A percentile compares a stretch with the other conserved stretches of the same genome.
Conservation (phyloP, 371 early-diverging fungal genomes). For the Phascolomyces articulosus region DNA sequence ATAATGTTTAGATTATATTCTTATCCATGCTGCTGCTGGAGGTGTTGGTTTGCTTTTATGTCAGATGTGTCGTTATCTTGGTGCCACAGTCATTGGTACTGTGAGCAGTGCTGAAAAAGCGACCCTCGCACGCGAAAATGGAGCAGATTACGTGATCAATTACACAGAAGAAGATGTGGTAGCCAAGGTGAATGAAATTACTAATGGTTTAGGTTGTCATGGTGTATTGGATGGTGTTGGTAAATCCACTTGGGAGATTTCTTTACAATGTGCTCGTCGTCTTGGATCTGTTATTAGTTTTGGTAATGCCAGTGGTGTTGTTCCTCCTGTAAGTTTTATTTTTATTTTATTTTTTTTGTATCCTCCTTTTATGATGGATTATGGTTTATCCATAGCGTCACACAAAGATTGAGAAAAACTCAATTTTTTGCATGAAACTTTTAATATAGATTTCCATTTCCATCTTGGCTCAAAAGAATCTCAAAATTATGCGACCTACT, state of each 20-base stretch:
- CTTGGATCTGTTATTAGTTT: slow-evolving; percentile 85
- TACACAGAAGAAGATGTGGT: slow-evolving; percentile 71
- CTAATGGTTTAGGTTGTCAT: slow-evolving; percentile 78
- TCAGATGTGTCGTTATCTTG: slow-evolving; percentile 75
- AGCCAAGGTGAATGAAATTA: slow-evolving; percentile 76
- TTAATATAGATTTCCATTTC: slow-evolving; percentile 56
- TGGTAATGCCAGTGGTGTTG: slow-evolving; percentile 91
- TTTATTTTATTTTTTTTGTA: too few species aligned
- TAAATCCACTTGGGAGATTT: slow-evolving; percentile 81
- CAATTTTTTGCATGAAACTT: background rate
- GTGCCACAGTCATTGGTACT: slow-evolving; percentile 93
- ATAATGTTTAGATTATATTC: slow-evolving; percentile 74
- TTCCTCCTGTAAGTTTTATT: slow-evolving; percentile 60
- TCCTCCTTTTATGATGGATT: too few species aligned
- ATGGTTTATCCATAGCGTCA: too few species aligned
- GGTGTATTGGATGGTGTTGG: slow-evolving; percentile 94
- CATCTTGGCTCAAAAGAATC: slow-evolving; percentile 69
- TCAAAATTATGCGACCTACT: slow-evolving; percentile 79
- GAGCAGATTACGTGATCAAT: slow-evolving; percentile 80
- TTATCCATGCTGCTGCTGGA: slow-evolving; percentile 94
- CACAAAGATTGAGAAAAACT: too few species aligned
- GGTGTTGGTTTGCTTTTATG: slow-evolving; percentile 84
- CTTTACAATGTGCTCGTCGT: slow-evolving; percentile 68
- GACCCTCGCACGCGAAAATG: slow-evolving; percentile 67
- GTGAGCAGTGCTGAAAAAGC: slow-evolving; percentile 84